Evolutionary conservation across 1,284 basidiomycete species (phyloP), one percentile per base, ranked within the genome.

Genomic region (Phylloboletellus chloephorus): DNA sequence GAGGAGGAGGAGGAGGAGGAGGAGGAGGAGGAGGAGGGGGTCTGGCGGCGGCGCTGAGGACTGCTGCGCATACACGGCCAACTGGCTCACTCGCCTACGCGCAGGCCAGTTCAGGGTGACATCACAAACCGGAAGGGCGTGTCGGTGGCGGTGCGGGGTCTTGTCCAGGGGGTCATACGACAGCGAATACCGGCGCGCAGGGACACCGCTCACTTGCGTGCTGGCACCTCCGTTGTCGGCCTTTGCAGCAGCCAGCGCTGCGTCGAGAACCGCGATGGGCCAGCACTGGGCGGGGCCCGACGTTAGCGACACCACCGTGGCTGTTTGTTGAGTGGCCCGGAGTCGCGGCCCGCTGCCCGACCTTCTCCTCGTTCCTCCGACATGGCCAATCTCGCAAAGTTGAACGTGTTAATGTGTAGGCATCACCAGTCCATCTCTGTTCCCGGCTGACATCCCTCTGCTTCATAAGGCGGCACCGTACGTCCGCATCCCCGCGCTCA

Each of bases 371-470:
- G 24, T 31, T 9, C 23, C 20, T 19, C 28, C 40, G 50, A 23
- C 46, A 76, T 76, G 72, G 53, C 64, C 21, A 54, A 64, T 43
- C 48, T 63, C 15, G 50, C 64, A 39, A 82, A 77, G 58, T 52
- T 85, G 24, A 82, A 82, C 54, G 73, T 81, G n/a, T 63, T 87
- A 28, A 86, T 87, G 84, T 87, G 83, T 84, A 61, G 50, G 74
- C 59, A 31, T 30, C 11, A 12, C 4, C 11, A 16, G 36, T 20
- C 3, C 26, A 15, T 44, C 23, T 32, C 30, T 24, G 12, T 22
- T 31, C 19, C 23, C 8, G 12, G 10, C 47, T 48, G 35, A 53
- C 10, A 3, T n/a, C 26, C 7, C 12, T 19, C 17, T 12, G 28
- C 11, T 16, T 33, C 9, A 16, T 19, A 38, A 83, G 82, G 82